Conservation (phyloP, 306 rosid genomes). For the Ceratonia siliqua region DNA sequence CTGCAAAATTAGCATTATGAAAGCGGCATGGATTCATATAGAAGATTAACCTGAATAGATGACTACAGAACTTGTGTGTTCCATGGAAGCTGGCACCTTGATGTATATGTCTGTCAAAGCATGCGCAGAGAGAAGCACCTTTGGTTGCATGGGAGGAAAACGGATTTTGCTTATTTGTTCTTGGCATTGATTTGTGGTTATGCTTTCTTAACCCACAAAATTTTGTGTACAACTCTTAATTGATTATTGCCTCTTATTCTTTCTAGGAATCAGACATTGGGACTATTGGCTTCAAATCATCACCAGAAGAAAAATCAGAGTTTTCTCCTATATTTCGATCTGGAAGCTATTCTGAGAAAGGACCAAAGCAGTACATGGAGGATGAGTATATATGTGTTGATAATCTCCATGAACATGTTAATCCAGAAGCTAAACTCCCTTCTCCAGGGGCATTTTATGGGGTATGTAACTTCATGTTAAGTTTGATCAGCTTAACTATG, state of each 20-base stretch:
- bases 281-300: constrained; percentile 38
- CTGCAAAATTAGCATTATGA: background rate
- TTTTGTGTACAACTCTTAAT: background rate
- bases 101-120: constrained; percentile 6
- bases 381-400: constrained; percentile 59
- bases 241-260: constrained; percentile 16
- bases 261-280: constrained; percentile 49
- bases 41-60: background rate
- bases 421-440: constrained; percentile 32
- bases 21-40: background rate
- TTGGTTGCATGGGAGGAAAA: background rate
- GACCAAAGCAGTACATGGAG: constrained; percentile 76
- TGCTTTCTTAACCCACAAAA: background rate
- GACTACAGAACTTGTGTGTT: background rate
- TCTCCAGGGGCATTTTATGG: constrained; percentile 70
- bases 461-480: constrained; percentile 44
- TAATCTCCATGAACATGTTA: constrained; percentile 39
- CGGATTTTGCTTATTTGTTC: background rate
- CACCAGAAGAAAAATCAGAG: constrained; percentile 44
- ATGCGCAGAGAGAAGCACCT: background rate
- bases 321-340: constrained; percentile 47
- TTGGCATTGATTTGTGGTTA: background rate
- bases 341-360: constrained; percentile 62
- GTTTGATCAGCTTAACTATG: background rate
- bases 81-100: background rate